These are phyloP conservation scores for Trapa bicornis DNA, from an alignment of 345 rosid genomes.

Conservation along the genomic window DNA sequence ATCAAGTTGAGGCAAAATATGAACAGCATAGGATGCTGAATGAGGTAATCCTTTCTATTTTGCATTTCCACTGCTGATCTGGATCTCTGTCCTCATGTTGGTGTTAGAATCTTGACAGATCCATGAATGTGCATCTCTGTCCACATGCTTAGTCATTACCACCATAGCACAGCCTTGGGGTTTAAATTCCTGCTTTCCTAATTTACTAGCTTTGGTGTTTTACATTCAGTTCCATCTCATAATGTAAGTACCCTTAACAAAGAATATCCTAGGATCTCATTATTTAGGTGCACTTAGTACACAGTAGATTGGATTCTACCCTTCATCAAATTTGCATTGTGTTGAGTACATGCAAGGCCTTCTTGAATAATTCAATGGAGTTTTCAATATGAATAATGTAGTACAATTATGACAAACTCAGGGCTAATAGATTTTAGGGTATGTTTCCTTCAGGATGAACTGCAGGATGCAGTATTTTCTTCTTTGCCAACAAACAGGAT, in stretches of 20 bases:
- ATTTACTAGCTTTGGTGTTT: no score
- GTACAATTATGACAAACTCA: background rate
- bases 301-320: no score
- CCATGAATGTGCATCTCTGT: background rate
- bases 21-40: conserved; percentile 70
- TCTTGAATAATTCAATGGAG: background rate
- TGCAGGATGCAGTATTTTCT: conserved; percentile 84
- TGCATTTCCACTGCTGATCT: background rate
- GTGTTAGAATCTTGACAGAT: no score
- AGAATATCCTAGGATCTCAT: background rate
- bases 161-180: background rate
- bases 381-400: background rate
- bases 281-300: no score
- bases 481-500: conserved; percentile 90
- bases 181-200: no score
- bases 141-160: background rate
- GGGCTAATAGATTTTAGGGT: background rate
- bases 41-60: conserved; percentile 28
- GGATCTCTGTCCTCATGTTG: background rate
- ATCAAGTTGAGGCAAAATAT: conserved; percentile 67
- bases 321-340: no score
- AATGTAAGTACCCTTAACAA: background rate
- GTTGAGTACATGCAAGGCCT: background rate
- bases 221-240: background rate
- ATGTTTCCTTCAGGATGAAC: conserved; percentile 43